Evolutionary conservation across 768 basidiomycete genomes (phyloP), one percentile per base, ranked within the genome.

Genomic region (Sarcodon aspratus): DNA sequence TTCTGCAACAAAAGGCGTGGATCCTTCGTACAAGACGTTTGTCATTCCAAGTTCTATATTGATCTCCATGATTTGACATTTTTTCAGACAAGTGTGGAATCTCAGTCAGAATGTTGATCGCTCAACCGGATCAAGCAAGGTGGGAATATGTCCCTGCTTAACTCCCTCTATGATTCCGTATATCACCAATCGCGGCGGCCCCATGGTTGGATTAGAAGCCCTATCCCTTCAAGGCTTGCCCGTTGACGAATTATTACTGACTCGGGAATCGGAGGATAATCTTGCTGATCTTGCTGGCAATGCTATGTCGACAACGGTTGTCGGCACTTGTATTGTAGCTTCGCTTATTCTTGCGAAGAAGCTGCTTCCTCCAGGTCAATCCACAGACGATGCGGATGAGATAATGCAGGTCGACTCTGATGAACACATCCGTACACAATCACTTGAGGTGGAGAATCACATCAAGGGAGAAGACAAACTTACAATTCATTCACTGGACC

Each of bases 111-210:
- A 97, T 57, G 94, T 96, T 18, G 94, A 97, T 64, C 79, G 94
- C 11, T 85, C 85, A 27, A 91, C 84, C 42, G 86, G 87, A 7
- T 83, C 86, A 0, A 77, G 73, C 55, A 83, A 81, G 62, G 68
- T 81, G 9, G 94, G 93, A 17, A 87, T 96, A 48, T 89, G 85
- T 55, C 88, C 88, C 0, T 97, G 94, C 65, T 77, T 97, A 13
- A 97, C 94, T 0, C 94, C 94, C 1, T 83, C 88, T 31, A 96
- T 95, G 92, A 96, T 96, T 53, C 89, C 94, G 0, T 97, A 92
- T 57, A 84, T 95, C 61, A 91, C 94, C 42, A 92, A 87, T 60
- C 91, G 94, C 46, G 94, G 94, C 36, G 94, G 94, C 21, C 94
- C 94, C 7, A 88, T 96, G 83, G 81, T 94, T 12, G 94, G 94